Conservation (phyloP, 1,284 basidiomycete species). For the Bondarzewia mesenterica region DNA sequence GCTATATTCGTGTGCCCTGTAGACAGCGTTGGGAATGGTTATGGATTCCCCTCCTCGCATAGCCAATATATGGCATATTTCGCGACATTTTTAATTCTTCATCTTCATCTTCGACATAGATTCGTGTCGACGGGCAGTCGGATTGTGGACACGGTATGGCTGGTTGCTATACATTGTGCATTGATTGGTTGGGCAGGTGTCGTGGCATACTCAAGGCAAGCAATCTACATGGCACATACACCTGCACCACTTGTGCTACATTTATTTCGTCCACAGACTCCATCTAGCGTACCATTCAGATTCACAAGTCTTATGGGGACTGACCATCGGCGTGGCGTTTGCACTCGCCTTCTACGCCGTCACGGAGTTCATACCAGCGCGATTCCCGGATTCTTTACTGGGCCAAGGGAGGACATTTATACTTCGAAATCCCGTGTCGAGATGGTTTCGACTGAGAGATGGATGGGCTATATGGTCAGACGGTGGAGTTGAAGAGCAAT, state of each 20-base stretch:
- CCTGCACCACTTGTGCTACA: conserved; percentile 1
- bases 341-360: conserved; percentile 52
- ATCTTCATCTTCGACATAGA: conserved; percentile 64
- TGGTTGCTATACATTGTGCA: conserved; percentile 37
- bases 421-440: conserved; percentile 49
- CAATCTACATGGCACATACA: background rate
- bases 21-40: conserved; percentile 65
- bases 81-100: conserved; percentile 65
- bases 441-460: conserved; percentile 68
- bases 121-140: conserved; percentile 46
- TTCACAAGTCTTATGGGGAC: conserved; percentile 68
- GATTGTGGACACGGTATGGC: conserved; percentile 42
- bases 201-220: conserved; percentile 76
- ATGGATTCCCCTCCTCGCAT: conserved; percentile 84
- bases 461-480: conserved; percentile 75
- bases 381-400: conserved; percentile 41
- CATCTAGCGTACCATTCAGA: conserved; percentile 69
- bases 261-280: conserved; percentile 34
- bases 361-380: conserved; percentile 52
- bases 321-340: conserved; percentile 53
- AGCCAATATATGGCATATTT: conserved; percentile 90
- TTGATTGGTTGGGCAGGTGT: conserved; percentile 47
- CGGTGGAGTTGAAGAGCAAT: conserved; percentile 61
- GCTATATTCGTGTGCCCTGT: conserved; percentile 1
- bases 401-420: conserved; percentile 42